Evolutionary conservation across 257 asterid genomes (phyloP), one percentile per base, ranked within the genome.

Genomic region (Pogostemon cablin): DNA sequence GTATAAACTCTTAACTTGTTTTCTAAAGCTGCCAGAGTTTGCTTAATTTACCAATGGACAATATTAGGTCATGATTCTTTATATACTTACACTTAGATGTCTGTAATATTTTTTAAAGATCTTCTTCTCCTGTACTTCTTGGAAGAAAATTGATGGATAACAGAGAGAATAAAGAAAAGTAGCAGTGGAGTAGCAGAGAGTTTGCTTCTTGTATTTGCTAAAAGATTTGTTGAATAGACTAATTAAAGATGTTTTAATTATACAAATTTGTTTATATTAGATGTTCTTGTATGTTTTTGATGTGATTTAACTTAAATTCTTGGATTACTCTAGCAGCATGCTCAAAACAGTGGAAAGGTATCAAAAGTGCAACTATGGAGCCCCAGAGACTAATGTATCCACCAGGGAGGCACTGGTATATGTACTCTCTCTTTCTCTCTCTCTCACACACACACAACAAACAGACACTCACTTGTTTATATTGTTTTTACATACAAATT

Each of bases 351-450:
- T 95, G 80, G 99, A 95, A 56, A 91, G 98, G 91, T 95, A 95
- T 75, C 99, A 95, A 64, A 95, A 91, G 76, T 85, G 97, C 90
- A 95, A 89, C 91, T 95, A 95, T 66, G 99, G 96, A 86, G 96
- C 95, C 50, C 99, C 99, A 5, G 99, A 95, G 75, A 76, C 96
- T 1, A 86, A 88, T 78, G 78, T 85, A 48, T 91, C 98, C 74
- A 57, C 96, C 43, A 86, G 98, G 77, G 99, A 91, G 78, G 99
- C 99, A 42, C 83, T 95, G 96, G 99, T 95, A 90, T 49, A n/a
- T 35, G 1, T 34, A 47, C 15, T 63, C 6, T 7, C 49, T 32
- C 11, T 17, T n/a, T n/a, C 15, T 74, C 44, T n/a, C 69, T 25
- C 32, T 0, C 32, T 0, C 32, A 25, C 32, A 25, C 32, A 25